Base-by-base conservation (phyloP, 106 monocot genomes). In the Dactylorhiza incarnata region DNA sequence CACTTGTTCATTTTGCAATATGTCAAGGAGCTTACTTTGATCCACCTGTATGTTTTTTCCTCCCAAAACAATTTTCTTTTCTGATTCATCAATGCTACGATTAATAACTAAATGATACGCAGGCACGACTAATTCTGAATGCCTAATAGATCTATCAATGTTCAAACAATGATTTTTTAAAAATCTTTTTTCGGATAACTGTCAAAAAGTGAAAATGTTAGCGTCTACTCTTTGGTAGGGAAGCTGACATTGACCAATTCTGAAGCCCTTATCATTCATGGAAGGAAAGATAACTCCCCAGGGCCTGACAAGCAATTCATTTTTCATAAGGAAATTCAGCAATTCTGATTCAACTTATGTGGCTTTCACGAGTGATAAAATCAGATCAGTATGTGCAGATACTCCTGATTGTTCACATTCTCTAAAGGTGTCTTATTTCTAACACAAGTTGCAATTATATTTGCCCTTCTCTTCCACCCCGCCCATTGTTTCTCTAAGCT, bases 1-100 rank as follows among this genome's bases (percentile, higher is more conserved):
- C 96, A 44, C 84, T 93, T 48, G 86, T 81, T 43, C 89, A 97
- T 80, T 97, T 97, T 77, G 96, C 89, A 77, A 84, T 97, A 76
- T 89, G 75, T 44, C 75, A 76, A 50, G 93, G 96, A 73, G 86
- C 89, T 46, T 81, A 56, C 53, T 93, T 91, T 9, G 96, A 97
- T 78, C 96, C 96, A 49, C 76, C 84, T 56, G 93, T 97, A 84
- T 68, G 37, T 14, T 14, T 63, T 74, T 20, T 2, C 2, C 17
- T 14, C 56, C 56, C 4, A 59, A 59, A 22, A 29, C 71, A 67
- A 69, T 15, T 25, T 26, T 54, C 47, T 23, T 74, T 46, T 47
- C 14, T 68, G 0, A 43, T 55, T n/a, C n/a, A n/a, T n/a, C n/a
- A n/a, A n/a, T n/a, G n/a, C n/a, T n/a, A n/a, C n/a, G n/a, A n/a